These are phyloP conservation scores for Penicillium salamii DNA, from an alignment of 495 filamentous ascomycete genomes.

Conservation along the genomic window DNA sequence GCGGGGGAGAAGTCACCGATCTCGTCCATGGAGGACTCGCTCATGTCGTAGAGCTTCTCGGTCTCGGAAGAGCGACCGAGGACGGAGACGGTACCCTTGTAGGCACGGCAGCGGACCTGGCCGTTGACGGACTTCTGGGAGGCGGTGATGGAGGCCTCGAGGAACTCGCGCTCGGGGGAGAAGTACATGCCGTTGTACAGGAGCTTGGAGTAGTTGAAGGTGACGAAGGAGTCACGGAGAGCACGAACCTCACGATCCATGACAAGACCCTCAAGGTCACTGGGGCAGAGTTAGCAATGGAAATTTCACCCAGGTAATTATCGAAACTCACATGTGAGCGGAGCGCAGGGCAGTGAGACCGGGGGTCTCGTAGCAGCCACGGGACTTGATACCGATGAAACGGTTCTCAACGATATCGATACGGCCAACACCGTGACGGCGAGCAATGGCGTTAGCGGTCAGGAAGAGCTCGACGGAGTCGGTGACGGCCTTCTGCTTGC, in stretches of 20 bases:
- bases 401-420: constrained; percentile 91
- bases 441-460: constrained; percentile 73
- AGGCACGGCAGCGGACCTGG: constrained; percentile 65
- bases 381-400: constrained; percentile 81
- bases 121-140: constrained; percentile 71
- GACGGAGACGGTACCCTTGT: constrained; percentile 75
- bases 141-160: constrained; percentile 69
- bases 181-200: constrained; percentile 80
- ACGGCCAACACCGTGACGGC: constrained; percentile 74
- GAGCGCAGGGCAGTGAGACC: constrained; percentile 68
- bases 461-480: constrained; percentile 79
- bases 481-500: constrained; percentile 58
- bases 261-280: constrained; percentile 78
- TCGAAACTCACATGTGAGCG: constrained; percentile 59
- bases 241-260: constrained; percentile 81
- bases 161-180: constrained; percentile 74
- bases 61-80: constrained; percentile 73
- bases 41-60: constrained; percentile 81
- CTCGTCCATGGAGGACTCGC: constrained; percentile 84
- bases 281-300: constrained; percentile 10
- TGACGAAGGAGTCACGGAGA: constrained; percentile 77
- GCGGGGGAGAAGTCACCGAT: constrained; percentile 75
- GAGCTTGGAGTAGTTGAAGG: constrained; percentile 67
- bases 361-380: constrained; percentile 89
- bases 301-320: background rate